Conservation (phyloP, 768 basidiomycete genomes). For the Macrolepiota dolichaula region DNA sequence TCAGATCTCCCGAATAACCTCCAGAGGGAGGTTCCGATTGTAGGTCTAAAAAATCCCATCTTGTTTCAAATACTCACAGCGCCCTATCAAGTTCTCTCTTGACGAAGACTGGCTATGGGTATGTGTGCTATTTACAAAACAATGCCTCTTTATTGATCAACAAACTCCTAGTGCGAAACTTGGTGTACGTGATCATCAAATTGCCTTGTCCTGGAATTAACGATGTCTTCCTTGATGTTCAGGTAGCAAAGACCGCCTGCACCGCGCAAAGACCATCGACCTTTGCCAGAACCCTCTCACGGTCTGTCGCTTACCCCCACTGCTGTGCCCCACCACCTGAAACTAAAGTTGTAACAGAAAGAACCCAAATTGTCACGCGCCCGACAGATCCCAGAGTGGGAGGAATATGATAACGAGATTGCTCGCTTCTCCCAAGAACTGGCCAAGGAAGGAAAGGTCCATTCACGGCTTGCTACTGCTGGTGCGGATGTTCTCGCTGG, state of each 20-base stretch:
- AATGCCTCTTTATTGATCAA: neutral
- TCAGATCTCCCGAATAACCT: conserved; percentile 94
- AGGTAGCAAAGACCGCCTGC: conserved; percentile 81
- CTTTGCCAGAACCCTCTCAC: conserved; percentile 96
- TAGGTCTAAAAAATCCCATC: conserved; percentile 36
- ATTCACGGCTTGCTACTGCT: conserved; percentile 61
- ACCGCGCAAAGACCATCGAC: conserved; percentile 88
- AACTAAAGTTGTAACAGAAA: conserved; percentile 55
- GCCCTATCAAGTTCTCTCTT: conserved; percentile 64
- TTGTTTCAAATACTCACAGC: neutral
- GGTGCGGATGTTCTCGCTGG: conserved; percentile 69
- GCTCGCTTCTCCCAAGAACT: conserved; percentile 75
- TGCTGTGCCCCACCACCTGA: neutral
- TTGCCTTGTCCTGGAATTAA: neutral
- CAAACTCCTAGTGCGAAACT: conserved; percentile 77
- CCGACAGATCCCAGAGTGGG: conserved; percentile 97
- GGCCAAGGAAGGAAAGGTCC: conserved; percentile 67
- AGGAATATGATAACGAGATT: conserved; percentile 89
- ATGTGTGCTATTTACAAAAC: conserved; percentile 18
- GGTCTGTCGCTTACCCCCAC: conserved; percentile 39
- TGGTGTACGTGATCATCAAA: conserved; percentile 69
- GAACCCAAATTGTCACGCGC: conserved; percentile 94
- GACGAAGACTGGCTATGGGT: conserved; percentile 97
- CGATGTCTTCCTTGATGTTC: neutral
- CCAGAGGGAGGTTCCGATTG: conserved; percentile 89